Evolutionary conservation across 805 yeast genomes (phyloP), one percentile per base, ranked within the genome.

Genomic region (Monosporozyma aerobia): DNA sequence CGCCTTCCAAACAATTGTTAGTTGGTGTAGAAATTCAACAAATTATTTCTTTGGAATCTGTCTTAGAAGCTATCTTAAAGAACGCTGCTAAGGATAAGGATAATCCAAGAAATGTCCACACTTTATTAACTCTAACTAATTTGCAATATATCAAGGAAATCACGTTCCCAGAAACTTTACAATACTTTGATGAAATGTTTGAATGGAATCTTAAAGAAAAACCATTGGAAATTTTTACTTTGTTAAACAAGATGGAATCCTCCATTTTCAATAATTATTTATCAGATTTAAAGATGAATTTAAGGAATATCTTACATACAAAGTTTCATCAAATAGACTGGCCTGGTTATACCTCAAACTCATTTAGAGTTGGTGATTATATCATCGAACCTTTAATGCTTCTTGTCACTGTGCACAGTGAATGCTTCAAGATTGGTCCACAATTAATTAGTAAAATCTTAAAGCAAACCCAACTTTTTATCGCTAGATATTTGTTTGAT

Each of bases 201-300:
- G 76, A 75, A 43, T 70, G 78, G 19, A 70, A 73, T 9, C 58
- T 79, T 29, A 67, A 73, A 6, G 70, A 72, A 6, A 70, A 73
- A 27, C 69, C 75, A 14, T 58, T 77, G 29, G 74, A 76, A n/a
- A 63, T 82, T 1, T 76, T 73, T 53, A 63, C 69, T 7, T 66
- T 75, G 3, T 59, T 82, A 51, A 75, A 73, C 19, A 73, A 74
- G 51, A 70, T 79, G 64, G 85, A 82, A 55, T 63, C 70, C 11
- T 76, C 77, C 1, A 70, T 85, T 5, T 81, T 82, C 57, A 77
- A 76, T 13, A 75, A 76, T 22, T 83, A 76, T 57, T 68, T 80
- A 49, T 72, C 75, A 5, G 76, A 75, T 49, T 76, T 80, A 63
- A 73, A 79, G 57, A 58, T 70, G 13, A 57, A 67, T 51, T 53